phyloP scores from a whole-genome alignment of 192 early-diverging fungal genomes.

The Podila horticola region DNA sequence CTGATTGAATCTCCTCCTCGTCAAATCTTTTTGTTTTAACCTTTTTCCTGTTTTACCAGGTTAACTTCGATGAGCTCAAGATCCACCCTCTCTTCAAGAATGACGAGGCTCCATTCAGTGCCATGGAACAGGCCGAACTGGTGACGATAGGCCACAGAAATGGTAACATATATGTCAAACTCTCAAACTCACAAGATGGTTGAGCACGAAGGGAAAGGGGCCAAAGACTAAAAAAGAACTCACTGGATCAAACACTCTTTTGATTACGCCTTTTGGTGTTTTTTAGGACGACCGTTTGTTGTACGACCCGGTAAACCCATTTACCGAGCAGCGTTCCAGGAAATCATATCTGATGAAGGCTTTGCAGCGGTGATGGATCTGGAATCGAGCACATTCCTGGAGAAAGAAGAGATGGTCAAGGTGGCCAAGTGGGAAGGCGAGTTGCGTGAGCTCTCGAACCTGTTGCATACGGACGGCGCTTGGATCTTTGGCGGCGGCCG shows the following conservation, averaged over 20 bases:
- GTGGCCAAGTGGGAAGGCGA: constrained; percentile 74
- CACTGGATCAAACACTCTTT: constrained; percentile 18
- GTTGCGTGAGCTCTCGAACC: constrained; percentile 60
- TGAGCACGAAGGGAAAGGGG: no score
- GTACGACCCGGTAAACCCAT: constrained; percentile 89
- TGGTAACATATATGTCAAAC: no score
- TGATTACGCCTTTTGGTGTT: constrained; percentile 8
- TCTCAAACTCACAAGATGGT: no score
- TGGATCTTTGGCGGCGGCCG: constrained; percentile 66
- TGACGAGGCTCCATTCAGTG: constrained; percentile 81
- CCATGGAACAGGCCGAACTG: constrained; percentile 91
- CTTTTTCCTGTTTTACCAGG: constrained; percentile 16
- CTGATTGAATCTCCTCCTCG: not conserved
- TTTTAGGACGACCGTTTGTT: constrained; percentile 78
- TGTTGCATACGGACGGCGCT: constrained; percentile 57
- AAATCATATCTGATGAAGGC: constrained; percentile 74
- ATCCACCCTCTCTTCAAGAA: constrained; percentile 86
- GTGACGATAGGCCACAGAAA: constrained; percentile 75
- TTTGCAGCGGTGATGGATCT: constrained; percentile 87
- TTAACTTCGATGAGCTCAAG: constrained; percentile 88
- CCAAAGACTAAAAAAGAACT: not conserved
- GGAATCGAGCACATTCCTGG: constrained; percentile 68
- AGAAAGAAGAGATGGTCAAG: constrained; percentile 64
- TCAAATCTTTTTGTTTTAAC: not conserved
- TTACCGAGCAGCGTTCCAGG: constrained; percentile 79